These are phyloP conservation scores for Colletotrichum sp. DNA, from an alignment of 2,329 filamentous ascomycete genomes.

Conservation along the genomic window DNA sequence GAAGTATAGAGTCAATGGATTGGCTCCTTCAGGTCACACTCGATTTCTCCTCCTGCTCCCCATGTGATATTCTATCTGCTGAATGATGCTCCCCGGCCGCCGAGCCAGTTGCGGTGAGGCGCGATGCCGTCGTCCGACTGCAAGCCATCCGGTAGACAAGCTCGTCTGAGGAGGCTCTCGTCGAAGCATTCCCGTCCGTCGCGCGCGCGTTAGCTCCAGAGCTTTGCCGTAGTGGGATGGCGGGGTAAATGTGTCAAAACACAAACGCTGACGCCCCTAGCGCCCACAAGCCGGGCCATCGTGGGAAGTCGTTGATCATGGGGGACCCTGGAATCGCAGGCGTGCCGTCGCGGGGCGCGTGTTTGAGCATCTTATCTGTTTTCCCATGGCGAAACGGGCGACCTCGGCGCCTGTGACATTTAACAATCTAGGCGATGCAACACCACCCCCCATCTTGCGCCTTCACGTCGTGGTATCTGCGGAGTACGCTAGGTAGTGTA, in stretches of 20 bases:
- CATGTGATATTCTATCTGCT: neutral
- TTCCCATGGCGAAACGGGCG: neutral
- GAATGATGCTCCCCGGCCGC: neutral
- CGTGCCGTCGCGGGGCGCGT: neutral
- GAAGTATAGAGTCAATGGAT: constrained; percentile 12
- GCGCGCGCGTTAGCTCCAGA: neutral
- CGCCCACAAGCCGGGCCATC: neutral
- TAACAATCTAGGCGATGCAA: neutral
- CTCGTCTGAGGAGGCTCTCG: neutral
- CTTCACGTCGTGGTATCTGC: neutral
- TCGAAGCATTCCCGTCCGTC: neutral
- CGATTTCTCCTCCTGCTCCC: neutral
- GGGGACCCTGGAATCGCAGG: neutral
- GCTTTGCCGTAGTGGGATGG: neutral
- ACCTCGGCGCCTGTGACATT: neutral
- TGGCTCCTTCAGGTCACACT: neutral
- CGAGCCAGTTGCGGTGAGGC: neutral
- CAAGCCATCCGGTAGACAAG: neutral
- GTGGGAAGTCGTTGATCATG: neutral
- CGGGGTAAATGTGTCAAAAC: constrained; percentile 10
- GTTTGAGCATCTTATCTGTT: neutral
- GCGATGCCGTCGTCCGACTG: neutral
- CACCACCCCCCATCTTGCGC: neutral
- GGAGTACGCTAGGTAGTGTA: neutral
- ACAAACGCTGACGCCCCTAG: neutral